Percentiles rank a stretch among this genome's conserved stretches.
These are phyloP conservation scores for Diplodia scrobiculata DNA, from an alignment of 2,329 filamentous ascomycete genomes.

Conservation along the genomic window DNA sequence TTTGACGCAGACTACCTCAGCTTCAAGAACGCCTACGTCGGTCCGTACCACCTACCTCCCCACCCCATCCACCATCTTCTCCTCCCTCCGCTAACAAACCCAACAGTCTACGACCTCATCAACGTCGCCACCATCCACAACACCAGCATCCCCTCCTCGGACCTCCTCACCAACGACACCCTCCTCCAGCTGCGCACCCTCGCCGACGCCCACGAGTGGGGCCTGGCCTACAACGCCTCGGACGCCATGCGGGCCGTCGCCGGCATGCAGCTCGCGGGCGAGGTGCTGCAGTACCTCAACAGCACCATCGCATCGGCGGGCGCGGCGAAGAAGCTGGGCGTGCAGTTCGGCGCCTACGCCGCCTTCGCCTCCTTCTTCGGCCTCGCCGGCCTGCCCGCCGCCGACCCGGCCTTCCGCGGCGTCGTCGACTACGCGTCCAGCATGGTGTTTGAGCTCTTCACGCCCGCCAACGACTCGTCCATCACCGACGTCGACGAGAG, in stretches of 20 bases:
- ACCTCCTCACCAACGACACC: conserved; percentile 61
- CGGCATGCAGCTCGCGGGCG: conserved; percentile 53
- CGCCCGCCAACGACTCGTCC: conserved; percentile 46
- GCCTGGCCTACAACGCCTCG: conserved; percentile 74
- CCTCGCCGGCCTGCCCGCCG: conserved; percentile 54
- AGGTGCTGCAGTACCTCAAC: conserved; percentile 51
- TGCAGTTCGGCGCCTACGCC: conserved; percentile 65
- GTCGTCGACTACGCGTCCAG: conserved; percentile 81
- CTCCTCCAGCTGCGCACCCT: conserved; percentile 69
- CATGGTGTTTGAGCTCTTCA: conserved; percentile 76
- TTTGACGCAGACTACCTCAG: conserved; percentile 53
- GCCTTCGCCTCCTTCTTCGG: conserved; percentile 65
- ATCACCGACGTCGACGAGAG: conserved; percentile 42
- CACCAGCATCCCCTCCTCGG: conserved; percentile 58
- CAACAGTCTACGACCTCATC: conserved; percentile 60
- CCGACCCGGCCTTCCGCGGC: conserved; percentile 67
- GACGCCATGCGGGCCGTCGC: conserved; percentile 51
- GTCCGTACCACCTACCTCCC: conserved; percentile 47
- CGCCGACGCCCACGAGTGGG: conserved; percentile 78
- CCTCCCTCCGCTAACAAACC: conserved; percentile 5
- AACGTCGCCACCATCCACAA: conserved; percentile 67
- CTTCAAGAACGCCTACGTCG: conserved; percentile 67
- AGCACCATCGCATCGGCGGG: conserved; percentile 42
- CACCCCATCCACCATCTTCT: conserved; percentile 1
- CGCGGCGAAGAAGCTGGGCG: conserved; percentile 47